These are phyloP conservation scores for Huntiella decipiens DNA, from an alignment of 2,329 filamentous ascomycete species.

Conservation along the genomic window DNA sequence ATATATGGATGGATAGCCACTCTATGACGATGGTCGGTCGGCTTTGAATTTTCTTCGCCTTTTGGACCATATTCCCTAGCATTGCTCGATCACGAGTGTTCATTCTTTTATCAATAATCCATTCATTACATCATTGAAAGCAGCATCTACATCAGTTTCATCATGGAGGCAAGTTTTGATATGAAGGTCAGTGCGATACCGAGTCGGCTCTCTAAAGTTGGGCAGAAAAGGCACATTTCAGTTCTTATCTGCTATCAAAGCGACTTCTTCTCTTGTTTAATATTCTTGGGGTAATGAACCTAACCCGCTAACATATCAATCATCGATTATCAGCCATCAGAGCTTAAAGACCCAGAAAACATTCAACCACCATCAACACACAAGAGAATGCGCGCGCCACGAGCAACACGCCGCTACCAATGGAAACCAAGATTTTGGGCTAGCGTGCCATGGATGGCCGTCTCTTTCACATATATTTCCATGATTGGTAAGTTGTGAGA, in stretches of 20 bases:
- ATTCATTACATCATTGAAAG: not conserved
- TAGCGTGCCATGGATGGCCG: constrained; percentile 9
- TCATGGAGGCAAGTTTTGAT: not conserved
- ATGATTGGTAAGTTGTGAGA: constrained; percentile 1
- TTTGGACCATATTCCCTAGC: no score
- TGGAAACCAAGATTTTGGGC: constrained; percentile 10
- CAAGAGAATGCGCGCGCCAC: constrained; percentile 1
- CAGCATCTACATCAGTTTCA: not conserved
- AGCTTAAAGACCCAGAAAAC: not conserved
- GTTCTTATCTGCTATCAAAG: not conserved
- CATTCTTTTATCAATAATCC: not conserved
- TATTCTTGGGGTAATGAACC: not conserved
- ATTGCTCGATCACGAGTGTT: not conserved
- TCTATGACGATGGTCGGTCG: no score
- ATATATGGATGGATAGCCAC: no score
- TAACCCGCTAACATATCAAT: not conserved
- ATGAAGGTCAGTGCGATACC: constrained; percentile 5
- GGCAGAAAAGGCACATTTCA: not conserved
- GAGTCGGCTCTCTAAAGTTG: not conserved
- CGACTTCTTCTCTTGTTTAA: not conserved
- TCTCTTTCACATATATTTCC: constrained; percentile 9
- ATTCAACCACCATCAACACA: not conserved
- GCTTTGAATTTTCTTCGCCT: no score
- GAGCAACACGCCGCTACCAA: constrained; percentile 8
- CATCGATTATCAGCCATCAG: not conserved